phyloP scores from a whole-genome alignment of 257 asterid genomes.

The Penstemon newberryi region DNA sequence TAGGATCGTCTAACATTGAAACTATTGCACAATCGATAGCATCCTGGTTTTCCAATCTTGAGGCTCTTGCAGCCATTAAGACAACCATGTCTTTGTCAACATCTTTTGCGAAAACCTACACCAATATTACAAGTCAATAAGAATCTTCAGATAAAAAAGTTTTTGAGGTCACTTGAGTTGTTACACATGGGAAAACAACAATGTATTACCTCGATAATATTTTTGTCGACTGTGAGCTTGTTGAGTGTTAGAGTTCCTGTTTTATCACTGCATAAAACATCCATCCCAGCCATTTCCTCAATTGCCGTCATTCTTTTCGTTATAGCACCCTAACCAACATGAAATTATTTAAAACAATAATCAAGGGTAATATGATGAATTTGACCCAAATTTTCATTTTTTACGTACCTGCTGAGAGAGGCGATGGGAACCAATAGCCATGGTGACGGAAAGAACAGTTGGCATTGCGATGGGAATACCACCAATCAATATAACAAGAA shows the following conservation, averaged over 20 bases:
- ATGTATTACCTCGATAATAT: slow-evolving; percentile 45
- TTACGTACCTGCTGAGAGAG: slow-evolving; percentile 49
- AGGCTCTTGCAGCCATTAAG: slow-evolving; percentile 68
- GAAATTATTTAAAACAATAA: background rate
- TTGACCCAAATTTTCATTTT: background rate
- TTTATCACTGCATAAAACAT: slow-evolving; percentile 81
- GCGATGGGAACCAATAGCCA: slow-evolving; percentile 86
- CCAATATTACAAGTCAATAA: background rate
- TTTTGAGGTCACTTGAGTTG: background rate
- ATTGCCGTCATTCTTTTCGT: slow-evolving; percentile 90
- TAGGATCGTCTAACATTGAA: slow-evolving; percentile 62
- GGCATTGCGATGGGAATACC: slow-evolving; percentile 93
- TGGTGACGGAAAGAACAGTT: slow-evolving; percentile 73
- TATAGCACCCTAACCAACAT: slow-evolving; percentile 54
- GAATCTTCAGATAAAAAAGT: background rate
- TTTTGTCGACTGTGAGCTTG: slow-evolving; percentile 51
- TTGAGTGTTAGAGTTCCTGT: slow-evolving; percentile 80
- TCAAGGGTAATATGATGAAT: background rate
- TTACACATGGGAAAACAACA: background rate
- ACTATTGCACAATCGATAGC: slow-evolving; percentile 73
- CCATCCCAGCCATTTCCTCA: slow-evolving; percentile 93
- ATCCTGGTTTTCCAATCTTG: slow-evolving; percentile 69
- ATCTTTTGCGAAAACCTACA: slow-evolving; percentile 48
- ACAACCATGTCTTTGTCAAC: slow-evolving; percentile 54
- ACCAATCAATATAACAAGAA: slow-evolving; percentile 68